phyloP scores from a whole-genome alignment of 176 grass and related monocot species.

The Triticum timopheevii region DNA sequence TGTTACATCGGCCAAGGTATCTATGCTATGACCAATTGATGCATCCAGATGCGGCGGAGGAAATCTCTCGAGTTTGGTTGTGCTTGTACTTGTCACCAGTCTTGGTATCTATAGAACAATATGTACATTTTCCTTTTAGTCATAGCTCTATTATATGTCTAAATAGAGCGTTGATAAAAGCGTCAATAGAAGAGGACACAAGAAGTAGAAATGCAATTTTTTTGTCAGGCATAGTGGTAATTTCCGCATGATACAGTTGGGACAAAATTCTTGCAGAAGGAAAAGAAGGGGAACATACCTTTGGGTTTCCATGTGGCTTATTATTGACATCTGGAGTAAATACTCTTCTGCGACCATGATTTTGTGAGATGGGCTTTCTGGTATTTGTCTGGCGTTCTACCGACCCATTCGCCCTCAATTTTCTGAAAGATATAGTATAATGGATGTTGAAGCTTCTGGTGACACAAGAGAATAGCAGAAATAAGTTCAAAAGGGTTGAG shows the following conservation, averaged over 20 bases:
- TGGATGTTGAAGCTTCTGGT: neutral
- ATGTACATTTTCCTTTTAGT: conserved; percentile 6
- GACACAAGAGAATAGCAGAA: neutral
- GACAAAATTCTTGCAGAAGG: neutral
- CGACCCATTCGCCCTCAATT: conserved; percentile 50
- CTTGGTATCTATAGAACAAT: conserved; percentile 63
- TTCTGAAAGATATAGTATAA: conserved; percentile 47
- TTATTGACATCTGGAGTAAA: conserved; percentile 61
- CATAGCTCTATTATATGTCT: neutral
- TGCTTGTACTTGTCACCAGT: conserved; percentile 70
- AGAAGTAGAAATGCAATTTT: neutral
- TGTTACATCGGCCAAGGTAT: conserved; percentile 31
- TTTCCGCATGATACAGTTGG: neutral
- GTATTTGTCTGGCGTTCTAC: conserved; percentile 47
- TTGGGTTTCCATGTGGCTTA: conserved; percentile 30
- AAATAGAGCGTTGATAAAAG: neutral
- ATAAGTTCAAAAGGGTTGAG: conserved; percentile 7
- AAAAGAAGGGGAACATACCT: conserved; percentile 43
- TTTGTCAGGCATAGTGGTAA: neutral
- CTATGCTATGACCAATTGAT: conserved; percentile 58
- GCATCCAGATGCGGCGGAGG: conserved; percentile 94
- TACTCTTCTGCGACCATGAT: conserved; percentile 60
- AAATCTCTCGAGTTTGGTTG: conserved; percentile 75
- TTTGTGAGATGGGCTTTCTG: conserved; percentile 39
- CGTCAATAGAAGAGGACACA: neutral